Conservation (phyloP, 164 flowering plant species). For the Chloranthus sessilifolius region DNA sequence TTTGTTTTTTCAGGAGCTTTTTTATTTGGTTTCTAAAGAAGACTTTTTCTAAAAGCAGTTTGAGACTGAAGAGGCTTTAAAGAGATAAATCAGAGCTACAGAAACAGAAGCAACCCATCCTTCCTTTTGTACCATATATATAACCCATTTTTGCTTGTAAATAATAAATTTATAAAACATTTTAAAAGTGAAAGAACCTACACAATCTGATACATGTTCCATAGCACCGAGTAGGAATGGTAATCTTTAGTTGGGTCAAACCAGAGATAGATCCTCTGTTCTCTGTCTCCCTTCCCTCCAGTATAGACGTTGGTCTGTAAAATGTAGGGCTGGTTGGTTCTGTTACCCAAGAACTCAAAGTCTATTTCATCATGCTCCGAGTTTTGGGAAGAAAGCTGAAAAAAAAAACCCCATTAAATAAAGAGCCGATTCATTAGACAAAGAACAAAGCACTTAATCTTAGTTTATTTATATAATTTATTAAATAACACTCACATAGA, state of each 20-base stretch:
- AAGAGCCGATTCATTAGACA: background rate
- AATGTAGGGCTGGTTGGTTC: slow-evolving; percentile 74
- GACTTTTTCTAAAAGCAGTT: too few relatives aligned
- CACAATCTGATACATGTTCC: slow-evolving; percentile 64
- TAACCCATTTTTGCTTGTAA: too few relatives aligned
- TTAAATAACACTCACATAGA: slow-evolving; percentile 45
- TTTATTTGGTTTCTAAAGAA: too few relatives aligned
- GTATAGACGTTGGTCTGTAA: slow-evolving; percentile 83
- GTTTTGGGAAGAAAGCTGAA: slow-evolving; percentile 66
- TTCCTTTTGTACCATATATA: background rate
- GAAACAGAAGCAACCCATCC: background rate
- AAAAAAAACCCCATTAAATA: background rate
- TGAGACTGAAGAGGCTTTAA: too few relatives aligned
- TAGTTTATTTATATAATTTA: background rate
- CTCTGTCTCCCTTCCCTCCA: slow-evolving; percentile 67
- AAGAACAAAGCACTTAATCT: background rate
- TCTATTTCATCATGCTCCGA: slow-evolving; percentile 85
- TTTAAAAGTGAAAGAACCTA: slow-evolving; percentile 16
- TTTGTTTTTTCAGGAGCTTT: too few relatives aligned
- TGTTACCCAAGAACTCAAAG: slow-evolving; percentile 84
- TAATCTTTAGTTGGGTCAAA: slow-evolving; percentile 63
- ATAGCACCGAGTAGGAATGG: slow-evolving; percentile 61
- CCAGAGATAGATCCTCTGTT: slow-evolving; percentile 75
- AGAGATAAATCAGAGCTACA: too few relatives aligned
- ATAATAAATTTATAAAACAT: background rate